Base-by-base conservation (phyloP, 1,284 basidiomycete species). In the Trichosporon sp. region DNA sequence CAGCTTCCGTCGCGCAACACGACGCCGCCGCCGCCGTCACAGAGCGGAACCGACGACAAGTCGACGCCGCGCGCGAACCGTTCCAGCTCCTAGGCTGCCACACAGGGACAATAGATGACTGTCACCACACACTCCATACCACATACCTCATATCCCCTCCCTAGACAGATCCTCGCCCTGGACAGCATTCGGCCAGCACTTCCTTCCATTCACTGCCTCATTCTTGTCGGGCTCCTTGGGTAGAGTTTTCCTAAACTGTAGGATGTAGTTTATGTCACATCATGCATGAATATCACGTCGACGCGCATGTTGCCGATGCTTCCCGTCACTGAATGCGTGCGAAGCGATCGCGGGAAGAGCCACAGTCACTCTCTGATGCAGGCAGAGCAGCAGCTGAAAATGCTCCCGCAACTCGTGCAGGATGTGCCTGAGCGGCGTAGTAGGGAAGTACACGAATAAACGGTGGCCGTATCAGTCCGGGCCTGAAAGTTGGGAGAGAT, bases 251-350 rank as follows among this genome's bases (percentile, higher is more conserved):
- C 19, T 48, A 54, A 19, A 54, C 21, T 54, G 51, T 54, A 54
- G 46, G 65, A 51, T 66, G 65, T 66, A 43, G 35, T 66, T 66
- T 51, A 66, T 66, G 40, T 66, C 65, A 40, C 40, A 66, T 51
- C 37, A 43, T 66, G 59, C 59, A 63, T 37, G 59, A 35, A 54
- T 54, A 54, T 26, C 51, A 54, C 51, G 51, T 21, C 51, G 19
- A 40, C 38, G 35, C 6, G 35, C 38, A 10, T 12, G 38, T 12
- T 40, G 10, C 8, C 11, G 38, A 10, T 37, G 35, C 35, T 37
- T 37, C 35, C 35, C 8, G 35, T 10, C 35, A 7, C 35, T 10
- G 35, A 7, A 26, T 26, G 26, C 26, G 26, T 26, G 26, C 26
- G 26, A 26, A 26, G 26, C 26, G 26, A 26, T 26, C 26, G 26